A percentile compares a stretch with the other conserved stretches of the same genome.
Conservation (phyloP, 106 monocot genomes). For the Acanthochlamys bracteata region DNA sequence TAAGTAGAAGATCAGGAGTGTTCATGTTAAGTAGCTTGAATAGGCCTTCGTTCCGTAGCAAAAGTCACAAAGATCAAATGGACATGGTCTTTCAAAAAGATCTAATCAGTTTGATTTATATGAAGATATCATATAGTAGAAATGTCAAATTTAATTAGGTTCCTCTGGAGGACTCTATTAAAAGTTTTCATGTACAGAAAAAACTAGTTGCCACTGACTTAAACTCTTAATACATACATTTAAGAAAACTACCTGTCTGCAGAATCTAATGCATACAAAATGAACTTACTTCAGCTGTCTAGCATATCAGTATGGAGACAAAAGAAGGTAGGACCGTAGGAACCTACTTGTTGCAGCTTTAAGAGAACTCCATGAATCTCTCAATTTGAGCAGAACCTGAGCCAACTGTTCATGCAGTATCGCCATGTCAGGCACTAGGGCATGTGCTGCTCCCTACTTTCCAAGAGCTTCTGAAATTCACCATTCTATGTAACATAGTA, state of each 20-base stretch:
- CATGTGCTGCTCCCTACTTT: slow-evolving; percentile 71
- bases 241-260: not conserved
- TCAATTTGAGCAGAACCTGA: slow-evolving; percentile 59
- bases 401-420: slow-evolving; percentile 73
- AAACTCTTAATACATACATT: not conserved
- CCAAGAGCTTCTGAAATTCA: slow-evolving; percentile 63
- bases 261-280: not conserved
- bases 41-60: no score
- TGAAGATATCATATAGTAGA: no score
- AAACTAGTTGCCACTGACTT: no score
- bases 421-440: slow-evolving; percentile 41
- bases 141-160: no score
- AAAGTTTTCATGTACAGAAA: no score
- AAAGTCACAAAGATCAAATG: no score
- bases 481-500: slow-evolving; percentile 38
- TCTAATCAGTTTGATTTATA: no score
- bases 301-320: not conserved
- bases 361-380: slow-evolving; percentile 58
- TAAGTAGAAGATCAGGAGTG: no score
- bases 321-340: slow-evolving; percentile 5
- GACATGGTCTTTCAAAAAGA: no score
- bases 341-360: slow-evolving; percentile 50
- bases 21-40: no score
- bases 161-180: no score
- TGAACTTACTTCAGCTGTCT: not conserved